A percentile compares a stretch with the other conserved stretches of the same genome.
phyloP scores from a whole-genome alignment of 805 yeast species.

The Pichia californica region DNA sequence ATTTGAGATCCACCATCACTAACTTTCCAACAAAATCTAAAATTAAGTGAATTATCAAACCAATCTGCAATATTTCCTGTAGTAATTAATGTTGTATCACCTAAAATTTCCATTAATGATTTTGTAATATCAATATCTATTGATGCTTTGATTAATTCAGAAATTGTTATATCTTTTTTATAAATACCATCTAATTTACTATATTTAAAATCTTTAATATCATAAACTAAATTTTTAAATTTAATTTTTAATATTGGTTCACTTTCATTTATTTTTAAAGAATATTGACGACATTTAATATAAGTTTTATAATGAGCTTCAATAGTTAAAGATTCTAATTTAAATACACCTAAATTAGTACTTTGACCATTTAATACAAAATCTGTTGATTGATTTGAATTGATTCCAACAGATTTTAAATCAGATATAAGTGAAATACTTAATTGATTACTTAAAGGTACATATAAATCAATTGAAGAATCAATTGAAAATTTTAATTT shows the following conservation, averaged over 20 bases:
- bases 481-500: neutral
- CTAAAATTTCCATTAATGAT: neutral
- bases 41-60: neutral
- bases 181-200: neutral
- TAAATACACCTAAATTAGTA: constrained; percentile 6
- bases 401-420: neutral
- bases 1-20: constrained; percentile 1
- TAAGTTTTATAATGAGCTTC: neutral
- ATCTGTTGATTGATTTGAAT: constrained; percentile 3
- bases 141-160: neutral
- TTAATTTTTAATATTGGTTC: neutral
- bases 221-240: neutral
- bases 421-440: neutral
- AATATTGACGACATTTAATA: neutral
- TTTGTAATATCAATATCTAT: constrained; percentile 3
- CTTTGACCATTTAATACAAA: constrained; percentile 8
- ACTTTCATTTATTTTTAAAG: neutral
- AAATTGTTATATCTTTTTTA: neutral
- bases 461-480: neutral
- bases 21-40: constrained; percentile 1
- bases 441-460: constrained; percentile 2
- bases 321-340: neutral
- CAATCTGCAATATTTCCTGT: constrained; percentile 1
- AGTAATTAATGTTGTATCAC: neutral
- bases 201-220: constrained; percentile 8